phyloP scores from a whole-genome alignment of 352 stramenopile genomes.

The Pythium chondricola region DNA sequence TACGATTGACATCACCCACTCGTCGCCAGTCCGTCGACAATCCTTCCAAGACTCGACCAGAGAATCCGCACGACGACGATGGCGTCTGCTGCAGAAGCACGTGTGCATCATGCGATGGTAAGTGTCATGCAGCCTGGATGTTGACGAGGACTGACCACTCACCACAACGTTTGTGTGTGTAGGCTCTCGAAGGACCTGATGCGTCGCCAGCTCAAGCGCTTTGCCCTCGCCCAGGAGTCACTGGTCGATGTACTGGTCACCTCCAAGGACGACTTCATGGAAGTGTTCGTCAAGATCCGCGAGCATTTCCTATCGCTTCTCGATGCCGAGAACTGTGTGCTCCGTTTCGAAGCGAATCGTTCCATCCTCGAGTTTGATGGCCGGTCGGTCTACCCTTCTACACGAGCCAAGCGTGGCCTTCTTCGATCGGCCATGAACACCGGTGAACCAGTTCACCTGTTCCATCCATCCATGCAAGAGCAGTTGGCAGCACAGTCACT shows the following conservation, averaged over 20 bases:
- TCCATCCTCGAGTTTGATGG: conserved; percentile 59
- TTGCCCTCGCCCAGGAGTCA: conserved; percentile 40
- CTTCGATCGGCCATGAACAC: conserved; percentile 18
- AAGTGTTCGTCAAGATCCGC: conserved; percentile 47
- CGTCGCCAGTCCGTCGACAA: background rate
- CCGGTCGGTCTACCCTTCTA: conserved; percentile 34
- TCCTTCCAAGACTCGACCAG: conserved; percentile 20
- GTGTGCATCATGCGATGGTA: conserved; percentile 62
- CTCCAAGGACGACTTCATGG: conserved; percentile 39
- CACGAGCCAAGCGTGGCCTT: conserved; percentile 22
- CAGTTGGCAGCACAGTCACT: conserved; percentile 8
- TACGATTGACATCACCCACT: background rate
- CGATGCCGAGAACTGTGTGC: conserved; percentile 53
- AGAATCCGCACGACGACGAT: conserved; percentile 33
- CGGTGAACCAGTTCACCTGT: conserved; percentile 34
- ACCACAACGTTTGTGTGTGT: background rate
- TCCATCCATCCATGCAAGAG: conserved; percentile 15
- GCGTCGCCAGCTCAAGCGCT: conserved; percentile 39
- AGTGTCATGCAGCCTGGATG: background rate
- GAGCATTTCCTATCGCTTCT: conserved; percentile 61
- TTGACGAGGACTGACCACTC: background rate
- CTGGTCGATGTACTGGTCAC: conserved; percentile 42
- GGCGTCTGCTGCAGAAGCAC: conserved; percentile 53
- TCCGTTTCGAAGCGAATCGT: conserved; percentile 48
- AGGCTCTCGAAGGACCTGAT: conserved; percentile 48